A percentile compares a stretch with the other conserved stretches of the same genome.
phyloP scores from a whole-genome alignment of 768 basidiomycete genomes.

The Amanita jacksonii region DNA sequence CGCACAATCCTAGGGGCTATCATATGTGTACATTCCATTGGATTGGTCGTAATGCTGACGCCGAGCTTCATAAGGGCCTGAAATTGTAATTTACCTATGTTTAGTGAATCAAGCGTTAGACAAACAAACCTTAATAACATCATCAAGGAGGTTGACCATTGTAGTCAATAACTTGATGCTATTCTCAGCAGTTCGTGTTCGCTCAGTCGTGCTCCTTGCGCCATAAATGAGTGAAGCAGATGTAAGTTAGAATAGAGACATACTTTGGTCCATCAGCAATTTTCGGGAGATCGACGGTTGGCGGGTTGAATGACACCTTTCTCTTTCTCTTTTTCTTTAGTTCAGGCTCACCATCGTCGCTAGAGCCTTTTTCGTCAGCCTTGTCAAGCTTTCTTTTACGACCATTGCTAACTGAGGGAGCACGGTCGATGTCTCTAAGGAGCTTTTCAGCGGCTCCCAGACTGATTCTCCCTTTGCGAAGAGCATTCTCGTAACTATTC shows the following conservation, averaged over 20 bases:
- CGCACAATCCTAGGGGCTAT: constrained; percentile 59
- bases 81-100: too few relatives aligned
- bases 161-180: constrained; percentile 57
- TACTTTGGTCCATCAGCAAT: background rate
- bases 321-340: constrained; percentile 14
- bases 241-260: background rate
- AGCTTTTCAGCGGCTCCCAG: background rate
- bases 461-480: constrained; percentile 22
- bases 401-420: background rate
- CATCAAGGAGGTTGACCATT: constrained; percentile 46
- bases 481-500: constrained; percentile 57
- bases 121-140: constrained; percentile 46
- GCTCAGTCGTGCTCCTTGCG: background rate
- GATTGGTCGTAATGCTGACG: constrained; percentile 48
- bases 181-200: background rate
- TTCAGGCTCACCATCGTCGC: constrained; percentile 5
- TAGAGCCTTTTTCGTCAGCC: background rate
- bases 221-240: background rate
- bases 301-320: constrained; percentile 6
- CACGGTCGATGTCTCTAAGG: background rate
- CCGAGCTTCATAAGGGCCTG: constrained; percentile 61
- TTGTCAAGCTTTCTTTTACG: constrained; percentile 10
- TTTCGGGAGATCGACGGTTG: constrained; percentile 9
- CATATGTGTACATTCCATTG: constrained; percentile 72
- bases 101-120: background rate